Conservation (phyloP, 495 filamentous ascomycete genomes). For the Penicillium macrosclerotiorum region DNA sequence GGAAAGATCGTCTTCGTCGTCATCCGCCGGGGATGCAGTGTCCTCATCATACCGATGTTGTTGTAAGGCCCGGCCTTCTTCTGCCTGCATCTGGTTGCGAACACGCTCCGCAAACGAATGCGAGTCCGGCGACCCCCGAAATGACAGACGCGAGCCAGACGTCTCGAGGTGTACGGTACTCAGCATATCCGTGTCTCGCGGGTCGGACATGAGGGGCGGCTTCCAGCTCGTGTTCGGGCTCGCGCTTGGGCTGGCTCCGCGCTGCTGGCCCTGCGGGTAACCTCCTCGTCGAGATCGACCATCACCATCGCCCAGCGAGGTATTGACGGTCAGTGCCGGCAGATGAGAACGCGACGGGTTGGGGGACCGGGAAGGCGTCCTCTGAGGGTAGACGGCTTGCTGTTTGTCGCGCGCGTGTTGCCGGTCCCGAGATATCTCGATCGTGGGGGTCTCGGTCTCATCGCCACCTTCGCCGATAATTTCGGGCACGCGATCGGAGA, state of each 20-base stretch:
- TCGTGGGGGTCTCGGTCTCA: conserved; percentile 65
- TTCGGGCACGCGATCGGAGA: conserved; percentile 63
- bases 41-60: conserved; percentile 33
- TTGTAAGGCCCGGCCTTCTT: conserved; percentile 68
- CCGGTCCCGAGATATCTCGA: conserved; percentile 60
- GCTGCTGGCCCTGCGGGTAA: conserved; percentile 13
- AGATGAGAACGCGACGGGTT: conserved; percentile 15
- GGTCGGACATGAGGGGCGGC: conserved; percentile 29
- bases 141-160: conserved; percentile 40
- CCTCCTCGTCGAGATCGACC: conserved; percentile 11
- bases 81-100: conserved; percentile 69
- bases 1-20: conserved; percentile 20
- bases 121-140: conserved; percentile 41
- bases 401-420: conserved; percentile 40
- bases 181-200: conserved; percentile 40
- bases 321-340: conserved; percentile 38
- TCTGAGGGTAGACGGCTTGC: conserved; percentile 3
- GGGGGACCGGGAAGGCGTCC: conserved; percentile 12
- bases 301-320: conserved; percentile 33
- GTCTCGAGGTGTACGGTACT: conserved; percentile 32
- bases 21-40: conserved; percentile 23
- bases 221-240: conserved; percentile 20
- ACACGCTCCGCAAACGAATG: conserved; percentile 52
- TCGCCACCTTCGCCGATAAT: conserved; percentile 87
- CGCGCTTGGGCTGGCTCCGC: conserved; percentile 7